A percentile compares a stretch with the other conserved stretches of the same genome.
phyloP scores from a whole-genome alignment of 192 early-diverging fungal genomes.

The Ambispora gerdemannii region DNA sequence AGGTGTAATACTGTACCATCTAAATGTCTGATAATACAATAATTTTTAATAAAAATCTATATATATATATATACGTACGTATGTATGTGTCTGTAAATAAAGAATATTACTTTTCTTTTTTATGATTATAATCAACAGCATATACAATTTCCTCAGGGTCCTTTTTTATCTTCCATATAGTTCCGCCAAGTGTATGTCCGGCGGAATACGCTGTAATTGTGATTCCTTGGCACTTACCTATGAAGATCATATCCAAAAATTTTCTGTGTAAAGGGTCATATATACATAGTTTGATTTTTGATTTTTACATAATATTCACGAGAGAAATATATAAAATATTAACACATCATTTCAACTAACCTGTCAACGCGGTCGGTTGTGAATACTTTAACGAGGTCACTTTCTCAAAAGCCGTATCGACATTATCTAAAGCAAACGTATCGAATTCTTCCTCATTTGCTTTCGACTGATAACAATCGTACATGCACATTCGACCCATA shows the following conservation, averaged over 20 bases:
- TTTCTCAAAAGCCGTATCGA: constrained; percentile 81
- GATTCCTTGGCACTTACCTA: constrained; percentile 77
- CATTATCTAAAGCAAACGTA: constrained; percentile 73
- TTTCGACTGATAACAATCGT: constrained; percentile 75
- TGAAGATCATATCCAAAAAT: background rate
- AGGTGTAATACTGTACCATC: constrained; percentile 65
- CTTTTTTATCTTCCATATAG: constrained; percentile 95
- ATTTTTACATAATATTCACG: no score
- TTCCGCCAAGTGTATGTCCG: constrained; percentile 93
- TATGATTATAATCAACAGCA: constrained; percentile 94
- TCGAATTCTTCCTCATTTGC: constrained; percentile 66
- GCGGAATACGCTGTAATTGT: constrained; percentile 88
- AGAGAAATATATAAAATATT: background rate
- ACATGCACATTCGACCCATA: constrained; percentile 83
- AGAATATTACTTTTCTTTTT: constrained; percentile 76
- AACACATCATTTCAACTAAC: constrained; percentile 32
- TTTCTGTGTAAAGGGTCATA: no score
- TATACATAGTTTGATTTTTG: no score
- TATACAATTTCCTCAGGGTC: constrained; percentile 93
- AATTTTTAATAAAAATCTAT: no score
- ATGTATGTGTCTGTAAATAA: no score
- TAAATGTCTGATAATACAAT: no score
- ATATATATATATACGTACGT: no score
- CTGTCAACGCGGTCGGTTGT: constrained; percentile 72
- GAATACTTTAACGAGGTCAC: constrained; percentile 81